phyloP scores from a whole-genome alignment of 148 eudicot genomes.

The Cornus controversa region DNA sequence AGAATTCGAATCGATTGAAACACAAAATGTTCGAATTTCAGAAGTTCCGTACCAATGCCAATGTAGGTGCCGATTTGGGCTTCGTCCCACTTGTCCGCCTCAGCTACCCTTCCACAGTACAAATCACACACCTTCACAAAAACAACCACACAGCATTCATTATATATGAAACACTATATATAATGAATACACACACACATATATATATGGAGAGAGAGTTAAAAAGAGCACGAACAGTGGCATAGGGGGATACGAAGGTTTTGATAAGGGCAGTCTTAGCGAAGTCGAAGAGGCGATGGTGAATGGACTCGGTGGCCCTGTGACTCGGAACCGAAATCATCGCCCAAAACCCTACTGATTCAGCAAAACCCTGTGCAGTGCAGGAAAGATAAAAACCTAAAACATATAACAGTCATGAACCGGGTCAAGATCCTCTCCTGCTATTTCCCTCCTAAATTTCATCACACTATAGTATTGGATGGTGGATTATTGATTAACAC shows the following conservation, averaged over 20 bases:
- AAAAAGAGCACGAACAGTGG: slow-evolving; percentile 39
- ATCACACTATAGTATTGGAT: too few species aligned
- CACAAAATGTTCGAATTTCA: neutral
- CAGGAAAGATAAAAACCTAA: neutral
- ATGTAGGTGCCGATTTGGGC: slow-evolving; percentile 85
- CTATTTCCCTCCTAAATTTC: too few species aligned
- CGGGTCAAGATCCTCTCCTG: too few species aligned
- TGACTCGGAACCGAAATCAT: slow-evolving; percentile 23
- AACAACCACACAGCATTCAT: neutral
- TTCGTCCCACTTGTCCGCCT: slow-evolving; percentile 76
- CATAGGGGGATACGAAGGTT: slow-evolving; percentile 83
- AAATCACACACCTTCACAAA: slow-evolving; percentile 65
- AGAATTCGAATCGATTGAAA: neutral
- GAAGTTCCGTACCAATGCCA: slow-evolving; percentile 61
- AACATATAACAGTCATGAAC: too few species aligned
- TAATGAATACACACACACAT: neutral
- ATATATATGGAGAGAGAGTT: slow-evolving; percentile 3
- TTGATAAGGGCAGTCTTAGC: slow-evolving; percentile 78
- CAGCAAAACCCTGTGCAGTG: neutral
- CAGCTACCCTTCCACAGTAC: slow-evolving; percentile 69
- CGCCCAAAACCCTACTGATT: slow-evolving; percentile 1
- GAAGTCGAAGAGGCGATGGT: slow-evolving; percentile 71
- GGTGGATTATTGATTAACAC: too few species aligned
- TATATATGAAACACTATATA: neutral
- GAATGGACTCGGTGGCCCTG: slow-evolving; percentile 35